A percentile compares a stretch with the other conserved stretches of the same genome.
phyloP scores from a whole-genome alignment of 1,139 yeast genomes.

The Pichia sp. region DNA sequence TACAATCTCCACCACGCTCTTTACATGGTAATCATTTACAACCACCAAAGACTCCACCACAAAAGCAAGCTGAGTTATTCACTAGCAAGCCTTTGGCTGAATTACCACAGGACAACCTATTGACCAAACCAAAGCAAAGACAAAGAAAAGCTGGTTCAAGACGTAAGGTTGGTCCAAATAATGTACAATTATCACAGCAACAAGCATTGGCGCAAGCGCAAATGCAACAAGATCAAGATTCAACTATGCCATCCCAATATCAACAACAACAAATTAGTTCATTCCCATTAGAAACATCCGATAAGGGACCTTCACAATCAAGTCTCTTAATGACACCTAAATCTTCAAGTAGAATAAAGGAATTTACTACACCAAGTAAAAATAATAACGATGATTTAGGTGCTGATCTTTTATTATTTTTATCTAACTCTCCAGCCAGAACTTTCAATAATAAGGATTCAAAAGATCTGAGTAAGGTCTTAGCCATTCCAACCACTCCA shows the following conservation, averaged over 20 bases:
- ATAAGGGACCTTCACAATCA: conserved; percentile 20
- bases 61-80: conserved; percentile 16
- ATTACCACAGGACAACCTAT: not conserved
- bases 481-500: conserved; percentile 34
- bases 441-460: conserved; percentile 43
- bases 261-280: not conserved
- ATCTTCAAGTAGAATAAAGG: conserved; percentile 9
- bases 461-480: conserved; percentile 11
- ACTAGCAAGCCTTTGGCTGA: not conserved
- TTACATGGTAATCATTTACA: conserved; percentile 19
- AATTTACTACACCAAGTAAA: conserved; percentile 30
- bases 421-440: conserved; percentile 80
- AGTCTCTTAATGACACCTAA: conserved; percentile 32
- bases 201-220: not conserved
- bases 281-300: not conserved
- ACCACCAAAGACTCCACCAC: conserved; percentile 30
- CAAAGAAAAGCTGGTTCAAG: not conserved
- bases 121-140: not conserved
- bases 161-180: not conserved
- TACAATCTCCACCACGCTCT: conserved; percentile 19
- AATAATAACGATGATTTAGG: conserved; percentile 59
- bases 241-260: not conserved
- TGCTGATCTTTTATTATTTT: conserved; percentile 75
- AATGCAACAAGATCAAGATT: not conserved
- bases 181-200: not conserved